A percentile compares a stretch with the other conserved stretches of the same genome.
phyloP scores from a whole-genome alignment of 257 asterid genomes.

The Capsicum rhomboideum region DNA sequence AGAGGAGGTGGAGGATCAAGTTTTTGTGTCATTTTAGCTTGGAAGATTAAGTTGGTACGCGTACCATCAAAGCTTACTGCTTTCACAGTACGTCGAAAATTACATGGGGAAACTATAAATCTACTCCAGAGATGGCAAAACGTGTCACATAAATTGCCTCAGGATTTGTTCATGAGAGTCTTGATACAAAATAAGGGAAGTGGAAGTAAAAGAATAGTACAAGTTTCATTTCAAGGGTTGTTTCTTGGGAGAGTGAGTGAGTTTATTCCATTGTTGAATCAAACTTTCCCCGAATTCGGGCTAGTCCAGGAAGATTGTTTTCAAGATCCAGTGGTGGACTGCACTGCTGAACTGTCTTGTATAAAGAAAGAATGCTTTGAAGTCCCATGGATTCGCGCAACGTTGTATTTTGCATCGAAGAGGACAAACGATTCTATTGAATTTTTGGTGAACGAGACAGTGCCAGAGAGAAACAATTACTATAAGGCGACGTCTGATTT shows the following conservation, averaged over 20 bases:
- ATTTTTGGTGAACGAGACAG: not conserved
- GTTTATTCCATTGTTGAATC: constrained; percentile 4
- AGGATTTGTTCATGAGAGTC: constrained; percentile 14
- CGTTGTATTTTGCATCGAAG: constrained; percentile 5
- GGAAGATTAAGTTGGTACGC: constrained; percentile 19
- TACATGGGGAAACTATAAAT: constrained; percentile 1
- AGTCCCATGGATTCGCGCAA: constrained; percentile 14
- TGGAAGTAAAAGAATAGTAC: not conserved
- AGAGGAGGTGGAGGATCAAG: constrained; percentile 27
- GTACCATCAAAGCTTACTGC: constrained; percentile 9
- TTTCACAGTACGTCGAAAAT: constrained; percentile 7
- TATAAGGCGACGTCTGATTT: constrained; percentile 20
- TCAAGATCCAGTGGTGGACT: not conserved
- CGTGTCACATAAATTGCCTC: constrained; percentile 3
- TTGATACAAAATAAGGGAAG: constrained; percentile 9
- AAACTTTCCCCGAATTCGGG: constrained; percentile 18
- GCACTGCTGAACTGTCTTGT: not conserved
- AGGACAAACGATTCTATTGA: constrained; percentile 4
- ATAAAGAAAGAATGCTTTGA: constrained; percentile 6
- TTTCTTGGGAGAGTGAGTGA: constrained; percentile 15
- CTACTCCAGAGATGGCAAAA: constrained; percentile 15
- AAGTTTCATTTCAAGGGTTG: constrained; percentile 1
- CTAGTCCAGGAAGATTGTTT: not conserved
- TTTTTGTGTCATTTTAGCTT: constrained; percentile 12
- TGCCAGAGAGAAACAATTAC: constrained; percentile 1